Base-by-base conservation (phyloP, 2,329 filamentous ascomycete species). In the Dryadomyces quercivorus region DNA sequence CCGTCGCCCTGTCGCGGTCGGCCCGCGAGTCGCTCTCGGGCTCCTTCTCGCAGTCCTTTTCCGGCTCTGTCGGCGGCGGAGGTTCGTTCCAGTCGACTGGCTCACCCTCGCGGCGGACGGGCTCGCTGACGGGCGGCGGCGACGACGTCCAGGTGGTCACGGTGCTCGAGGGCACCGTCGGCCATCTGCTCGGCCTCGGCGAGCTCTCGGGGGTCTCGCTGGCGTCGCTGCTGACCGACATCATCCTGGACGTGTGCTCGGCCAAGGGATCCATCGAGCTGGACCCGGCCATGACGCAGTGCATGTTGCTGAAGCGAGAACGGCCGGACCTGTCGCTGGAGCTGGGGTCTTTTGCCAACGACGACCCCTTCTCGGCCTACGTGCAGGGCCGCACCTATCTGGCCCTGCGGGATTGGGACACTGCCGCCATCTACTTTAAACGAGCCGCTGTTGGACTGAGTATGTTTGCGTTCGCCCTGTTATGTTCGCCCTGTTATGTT, bases 401-500 rank as follows among this genome's bases (percentile, higher is more conserved):
- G 38, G 81, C 84, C 5, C 78, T 85, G 59, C 85, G 84, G 53
- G 85, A 95, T 63, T 84, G 84, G 65, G 78, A 81, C 56, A 75
- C 80, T 43, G 92, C 93, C 54, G 80, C 88, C 31, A 72, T 80
- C 31, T 80, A 82, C 63, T 96, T 98, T 69, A 84, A 83, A 61
- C 92, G 86, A 65, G 88, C 90, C 57, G 88, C 89, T 20, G 85
- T 88, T 62, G 84, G 85, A 55, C 81, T 95, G 67, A 84, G 88
- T 91, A 78, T 40, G 34, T 22, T 22, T 13, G 9, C 20, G 5
- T 13, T 31, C 15, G 5, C 34, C 31, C 34, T 45, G 10, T 38
- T 9, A 10, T 38, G 5, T 13, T 31, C 15, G 5, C 34, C 31
- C 16, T 21, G 20, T 16, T 16, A 5, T 49, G 6, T 36, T 12